Conservation (phyloP, 202 grass and related monocot species). For the Schoenoplectus tabernaemontani region DNA sequence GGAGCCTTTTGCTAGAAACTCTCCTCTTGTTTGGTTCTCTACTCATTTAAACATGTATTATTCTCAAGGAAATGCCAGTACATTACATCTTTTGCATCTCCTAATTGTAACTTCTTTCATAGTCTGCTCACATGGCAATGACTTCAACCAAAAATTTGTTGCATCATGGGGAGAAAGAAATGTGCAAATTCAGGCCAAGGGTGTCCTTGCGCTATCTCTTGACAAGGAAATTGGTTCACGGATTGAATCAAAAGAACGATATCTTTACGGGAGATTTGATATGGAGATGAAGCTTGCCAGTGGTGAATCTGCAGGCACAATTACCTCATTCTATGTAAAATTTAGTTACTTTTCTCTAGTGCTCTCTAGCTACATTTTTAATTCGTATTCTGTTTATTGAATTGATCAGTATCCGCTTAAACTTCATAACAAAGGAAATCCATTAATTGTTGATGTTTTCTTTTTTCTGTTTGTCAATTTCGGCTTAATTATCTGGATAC, state of each 20-base stretch:
- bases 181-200: constrained; percentile 41
- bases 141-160: constrained; percentile 51
- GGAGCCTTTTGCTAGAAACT: neutral
- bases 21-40: neutral
- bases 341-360: neutral
- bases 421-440: too few relatives aligned
- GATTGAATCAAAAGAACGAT: constrained; percentile 52
- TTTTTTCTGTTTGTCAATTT: neutral
- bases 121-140: constrained; percentile 16
- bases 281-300: constrained; percentile 55
- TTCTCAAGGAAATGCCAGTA: neutral
- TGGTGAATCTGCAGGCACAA: constrained; percentile 66
- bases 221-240: constrained; percentile 35
- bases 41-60: neutral
- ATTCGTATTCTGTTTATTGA: neutral
- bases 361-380: neutral
- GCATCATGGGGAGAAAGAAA: constrained; percentile 53
- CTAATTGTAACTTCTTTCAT: neutral
- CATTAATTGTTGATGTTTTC: neutral
- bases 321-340: constrained; percentile 77
- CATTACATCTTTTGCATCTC: neutral
- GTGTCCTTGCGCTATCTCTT: constrained; percentile 45
- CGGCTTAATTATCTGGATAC: neutral
- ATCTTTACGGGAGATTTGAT: constrained; percentile 57
- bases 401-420: neutral